A percentile compares a stretch with the other conserved stretches of the same genome.
These are phyloP conservation scores for Yamadazyma tumulicola DNA, from an alignment of 805 yeast genomes.

Conservation along the genomic window DNA sequence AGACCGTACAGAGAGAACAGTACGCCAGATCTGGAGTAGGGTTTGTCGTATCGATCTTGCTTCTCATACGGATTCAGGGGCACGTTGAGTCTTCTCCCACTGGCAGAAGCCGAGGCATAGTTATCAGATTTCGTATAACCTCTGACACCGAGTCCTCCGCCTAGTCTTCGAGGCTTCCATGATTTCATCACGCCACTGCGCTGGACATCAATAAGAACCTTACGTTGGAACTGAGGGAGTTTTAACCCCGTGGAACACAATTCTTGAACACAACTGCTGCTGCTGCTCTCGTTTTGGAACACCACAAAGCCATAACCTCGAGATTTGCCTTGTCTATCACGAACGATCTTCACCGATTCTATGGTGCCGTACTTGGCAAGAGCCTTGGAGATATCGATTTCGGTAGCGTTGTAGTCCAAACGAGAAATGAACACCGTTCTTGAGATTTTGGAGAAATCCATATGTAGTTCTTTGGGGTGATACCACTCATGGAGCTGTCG, in stretches of 20 bases:
- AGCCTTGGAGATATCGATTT: slow-evolving; percentile 60
- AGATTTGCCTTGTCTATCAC: slow-evolving; percentile 46
- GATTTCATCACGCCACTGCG: slow-evolving; percentile 61
- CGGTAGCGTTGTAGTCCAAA: slow-evolving; percentile 60
- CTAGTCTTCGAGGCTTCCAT: slow-evolving; percentile 74
- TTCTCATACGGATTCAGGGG: slow-evolving; percentile 1
- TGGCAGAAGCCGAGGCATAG: slow-evolving; percentile 32
- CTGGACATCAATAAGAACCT: slow-evolving; percentile 67
- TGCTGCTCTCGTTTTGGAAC: slow-evolving; percentile 57
- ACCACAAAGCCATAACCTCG: slow-evolving; percentile 84
- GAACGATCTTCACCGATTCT: slow-evolving; percentile 44
- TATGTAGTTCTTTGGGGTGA: neutral
- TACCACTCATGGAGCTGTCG: slow-evolving; percentile 30
- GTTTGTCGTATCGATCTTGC: neutral
- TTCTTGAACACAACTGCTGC: slow-evolving; percentile 58
- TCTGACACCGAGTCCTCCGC: slow-evolving; percentile 93
- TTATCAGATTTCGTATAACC: slow-evolving; percentile 45
- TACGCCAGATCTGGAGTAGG: neutral
- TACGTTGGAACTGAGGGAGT: slow-evolving; percentile 36
- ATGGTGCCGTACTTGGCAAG: slow-evolving; percentile 69
- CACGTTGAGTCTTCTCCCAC: slow-evolving; percentile 21
- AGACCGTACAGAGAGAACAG: too few species aligned
- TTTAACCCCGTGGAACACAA: slow-evolving; percentile 45
- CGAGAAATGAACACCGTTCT: slow-evolving; percentile 77
- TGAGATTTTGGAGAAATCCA: too few species aligned